Percentiles rank a stretch among this genome's conserved stretches.
Conservation (phyloP, 2,329 filamentous ascomycete genomes). For the Sporothrix pseudoabietina region DNA sequence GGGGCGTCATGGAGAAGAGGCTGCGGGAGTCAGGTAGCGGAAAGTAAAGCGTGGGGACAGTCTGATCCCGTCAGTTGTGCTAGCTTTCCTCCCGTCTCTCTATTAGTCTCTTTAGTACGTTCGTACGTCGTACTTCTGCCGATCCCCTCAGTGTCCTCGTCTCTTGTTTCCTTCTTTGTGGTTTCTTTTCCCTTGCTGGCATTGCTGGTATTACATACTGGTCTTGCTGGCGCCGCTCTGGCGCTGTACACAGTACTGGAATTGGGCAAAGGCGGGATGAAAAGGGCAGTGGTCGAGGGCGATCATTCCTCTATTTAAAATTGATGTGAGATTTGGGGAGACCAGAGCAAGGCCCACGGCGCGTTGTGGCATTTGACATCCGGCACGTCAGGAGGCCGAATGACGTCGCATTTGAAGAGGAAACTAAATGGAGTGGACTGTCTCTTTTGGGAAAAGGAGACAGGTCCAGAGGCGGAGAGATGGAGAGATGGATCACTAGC, state of each 20-base stretch:
- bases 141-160: not conserved
- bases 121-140: not conserved
- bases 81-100: not conserved
- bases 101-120: not conserved
- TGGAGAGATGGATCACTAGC: not conserved
- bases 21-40: not conserved
- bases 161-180: not conserved
- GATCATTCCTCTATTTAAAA: slow-evolving; percentile 9
- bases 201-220: not conserved
- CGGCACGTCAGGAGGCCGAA: not conserved
- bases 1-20: no score
- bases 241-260: not conserved
- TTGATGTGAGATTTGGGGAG: not conserved
- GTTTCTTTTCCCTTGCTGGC: not conserved
- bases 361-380: not conserved
- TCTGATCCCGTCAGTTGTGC: not conserved
- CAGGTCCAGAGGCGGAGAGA: not conserved
- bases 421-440: not conserved
- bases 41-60: slow-evolving; percentile 7
- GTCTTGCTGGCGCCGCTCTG: not conserved
- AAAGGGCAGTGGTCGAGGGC: not conserved
- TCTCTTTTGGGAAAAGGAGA: slow-evolving; percentile 1
- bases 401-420: slow-evolving; percentile 12
- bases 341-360: no score
- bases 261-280: not conserved